phyloP scores from a whole-genome alignment of 2,329 filamentous ascomycete species.

The Botrytis deweyae region DNA sequence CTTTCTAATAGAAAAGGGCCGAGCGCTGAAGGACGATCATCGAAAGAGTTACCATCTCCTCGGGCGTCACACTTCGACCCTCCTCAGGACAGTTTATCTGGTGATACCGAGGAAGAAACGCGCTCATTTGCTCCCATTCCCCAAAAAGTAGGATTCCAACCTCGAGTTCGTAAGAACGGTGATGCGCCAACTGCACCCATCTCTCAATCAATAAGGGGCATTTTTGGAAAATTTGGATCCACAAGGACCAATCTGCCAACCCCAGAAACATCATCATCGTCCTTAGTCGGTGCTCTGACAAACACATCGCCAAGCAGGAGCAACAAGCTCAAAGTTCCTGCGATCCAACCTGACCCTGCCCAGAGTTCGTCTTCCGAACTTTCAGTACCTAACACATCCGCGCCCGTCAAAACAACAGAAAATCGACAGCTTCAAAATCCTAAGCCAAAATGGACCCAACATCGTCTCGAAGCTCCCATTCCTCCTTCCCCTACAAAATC shows the following conservation, averaged over 20 bases:
- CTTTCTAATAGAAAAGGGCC: slow-evolving; percentile 19
- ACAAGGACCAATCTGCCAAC: slow-evolving; percentile 5
- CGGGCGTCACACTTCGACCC: background rate
- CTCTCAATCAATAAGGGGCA: slow-evolving; percentile 24
- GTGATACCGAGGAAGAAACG: background rate
- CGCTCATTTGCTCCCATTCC: slow-evolving; percentile 33
- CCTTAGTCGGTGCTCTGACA: slow-evolving; percentile 24
- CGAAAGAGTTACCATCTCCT: background rate
- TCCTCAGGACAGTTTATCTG: background rate
- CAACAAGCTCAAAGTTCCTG: slow-evolving; percentile 25
- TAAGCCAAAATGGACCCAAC: slow-evolving; percentile 35
- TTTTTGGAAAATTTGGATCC: slow-evolving; percentile 17
- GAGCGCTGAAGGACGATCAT: background rate
- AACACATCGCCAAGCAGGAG: slow-evolving; percentile 28
- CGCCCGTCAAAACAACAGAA: slow-evolving; percentile 26
- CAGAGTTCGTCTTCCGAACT: background rate
- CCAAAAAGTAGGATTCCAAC: slow-evolving; percentile 37
- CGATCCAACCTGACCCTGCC: background rate
- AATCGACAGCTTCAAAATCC: slow-evolving; percentile 23
- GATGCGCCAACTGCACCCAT: slow-evolving; percentile 22
- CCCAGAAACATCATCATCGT: slow-evolving; percentile 24
- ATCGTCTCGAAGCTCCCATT: slow-evolving; percentile 20
- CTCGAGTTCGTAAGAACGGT: slow-evolving; percentile 27
- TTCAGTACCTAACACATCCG: slow-evolving; percentile 11
- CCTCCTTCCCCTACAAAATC: slow-evolving; percentile 37